Conservation (phyloP, 805 yeast species). For the Lipomyces kockii region DNA sequence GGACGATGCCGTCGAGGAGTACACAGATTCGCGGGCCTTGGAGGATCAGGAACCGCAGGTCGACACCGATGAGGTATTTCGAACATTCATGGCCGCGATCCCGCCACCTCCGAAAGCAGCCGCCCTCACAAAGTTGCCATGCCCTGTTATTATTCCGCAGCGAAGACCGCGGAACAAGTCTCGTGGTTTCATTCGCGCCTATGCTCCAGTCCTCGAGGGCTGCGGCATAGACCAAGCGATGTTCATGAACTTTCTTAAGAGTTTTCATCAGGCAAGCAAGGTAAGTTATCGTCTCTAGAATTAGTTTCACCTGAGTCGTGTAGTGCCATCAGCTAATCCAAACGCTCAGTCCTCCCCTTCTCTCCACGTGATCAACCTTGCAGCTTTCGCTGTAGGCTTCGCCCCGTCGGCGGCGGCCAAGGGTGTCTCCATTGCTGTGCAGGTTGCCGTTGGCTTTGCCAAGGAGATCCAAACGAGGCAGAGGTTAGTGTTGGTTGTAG, state of each 20-base stretch:
- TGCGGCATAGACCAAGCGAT: slow-evolving; percentile 1
- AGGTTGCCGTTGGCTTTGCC: not conserved
- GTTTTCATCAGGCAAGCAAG: not conserved
- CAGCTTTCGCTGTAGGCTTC: not conserved
- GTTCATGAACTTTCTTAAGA: not conserved
- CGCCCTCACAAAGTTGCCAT: not conserved
- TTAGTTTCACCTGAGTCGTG: too few relatives aligned
- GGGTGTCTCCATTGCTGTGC: not conserved
- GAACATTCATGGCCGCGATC: too few relatives aligned
- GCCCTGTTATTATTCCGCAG: slow-evolving; percentile 2
- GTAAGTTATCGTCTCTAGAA: not conserved
- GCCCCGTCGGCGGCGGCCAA: not conserved
- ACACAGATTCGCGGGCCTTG: too few relatives aligned
- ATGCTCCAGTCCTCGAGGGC: slow-evolving; percentile 2
- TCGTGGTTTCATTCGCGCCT: slow-evolving; percentile 3
- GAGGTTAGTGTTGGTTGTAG: not conserved
- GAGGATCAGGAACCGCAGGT: too few relatives aligned
- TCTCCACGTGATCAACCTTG: not conserved
- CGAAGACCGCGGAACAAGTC: slow-evolving; percentile 1
- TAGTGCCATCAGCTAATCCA: too few relatives aligned
- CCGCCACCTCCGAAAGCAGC: slow-evolving; percentile 13
- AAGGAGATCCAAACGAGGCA: not conserved
- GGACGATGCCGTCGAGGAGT: too few relatives aligned
- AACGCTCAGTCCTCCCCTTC: not conserved
- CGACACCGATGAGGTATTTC: too few relatives aligned